Base-by-base conservation (phyloP, 1,284 basidiomycete genomes). In the Blastosporella zonata region DNA sequence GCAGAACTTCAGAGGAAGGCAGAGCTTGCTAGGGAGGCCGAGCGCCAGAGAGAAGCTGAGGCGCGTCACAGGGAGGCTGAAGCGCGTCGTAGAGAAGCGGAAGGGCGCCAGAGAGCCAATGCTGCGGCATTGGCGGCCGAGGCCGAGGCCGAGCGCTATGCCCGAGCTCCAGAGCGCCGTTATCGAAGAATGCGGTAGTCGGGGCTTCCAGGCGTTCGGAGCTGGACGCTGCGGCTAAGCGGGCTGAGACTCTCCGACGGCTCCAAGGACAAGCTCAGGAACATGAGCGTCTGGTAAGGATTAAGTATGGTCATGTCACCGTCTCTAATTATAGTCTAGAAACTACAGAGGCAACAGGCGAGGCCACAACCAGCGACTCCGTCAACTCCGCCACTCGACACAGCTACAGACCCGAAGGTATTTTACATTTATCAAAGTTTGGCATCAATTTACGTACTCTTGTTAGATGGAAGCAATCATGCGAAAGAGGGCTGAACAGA, bases 401-500 rank as follows among this genome's bases (percentile, higher is more conserved):
- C 35, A n/a, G n/a, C 27, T 13, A 23, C 36, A 18, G 50, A 44
- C 37, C 29, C 42, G 15, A 49, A 46, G 40, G 51, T 40, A 43
- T 15, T 3, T 18, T 33, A 8, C 3, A 17, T 6, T 37, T 6
- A 27, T 13, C 15, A 7, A 10, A 6, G 12, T 10, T 20, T 41
- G 9, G 5, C 6, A 5, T 36, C 5, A 4, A 23, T 22, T 17
- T 5, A 38, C 21, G 10, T 31, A 22, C 5, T 28, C 12, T 15
- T 22, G 13, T 20, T 49, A 55, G 58, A 40, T 60, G 41, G 62
- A 61, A 53, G 61, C 54, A 20, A 54, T 43, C 17, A 55, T 63
- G 52, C 59, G 57, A 15, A 55, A 57, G 25, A 57, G 66, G 41
- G 66, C 64, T 18, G 65, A 65, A 45, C 68, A 69, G 55, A 67